A percentile compares a stretch with the other conserved stretches of the same genome.
phyloP scores from a whole-genome alignment of 2,329 filamentous ascomycete genomes.

The Fusarium sacchari region DNA sequence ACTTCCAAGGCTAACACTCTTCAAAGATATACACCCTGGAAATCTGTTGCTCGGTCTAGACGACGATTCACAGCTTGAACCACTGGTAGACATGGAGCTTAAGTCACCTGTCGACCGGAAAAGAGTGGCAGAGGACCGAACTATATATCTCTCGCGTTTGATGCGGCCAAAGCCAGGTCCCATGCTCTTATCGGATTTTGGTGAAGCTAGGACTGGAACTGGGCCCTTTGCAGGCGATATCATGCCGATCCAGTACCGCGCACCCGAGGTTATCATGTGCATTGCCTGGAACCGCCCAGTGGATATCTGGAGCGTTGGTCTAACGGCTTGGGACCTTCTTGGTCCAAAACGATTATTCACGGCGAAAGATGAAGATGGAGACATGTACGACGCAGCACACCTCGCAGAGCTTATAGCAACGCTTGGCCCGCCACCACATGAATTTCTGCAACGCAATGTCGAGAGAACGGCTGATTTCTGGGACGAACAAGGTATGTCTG shows the following conservation, averaged over 20 bases:
- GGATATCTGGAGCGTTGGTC: conserved; percentile 46
- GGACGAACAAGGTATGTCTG: conserved; percentile 28
- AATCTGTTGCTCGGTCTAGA: conserved; percentile 40
- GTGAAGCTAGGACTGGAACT: conserved; percentile 39
- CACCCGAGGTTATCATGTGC: conserved; percentile 39
- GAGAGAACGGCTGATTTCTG: conserved; percentile 34
- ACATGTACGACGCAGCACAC: conserved; percentile 36
- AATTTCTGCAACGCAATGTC: conserved; percentile 22
- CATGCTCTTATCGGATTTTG: conserved; percentile 45
- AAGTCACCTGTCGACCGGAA: conserved; percentile 38
- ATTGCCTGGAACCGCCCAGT: conserved; percentile 42
- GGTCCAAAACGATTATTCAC: conserved; percentile 32
- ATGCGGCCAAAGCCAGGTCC: conserved; percentile 40
- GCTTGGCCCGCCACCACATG: conserved; percentile 33
- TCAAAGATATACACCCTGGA: conserved; percentile 41
- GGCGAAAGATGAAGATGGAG: conserved; percentile 30
- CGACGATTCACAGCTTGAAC: conserved; percentile 35
- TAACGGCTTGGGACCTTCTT: conserved; percentile 43
- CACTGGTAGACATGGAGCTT: conserved; percentile 38
- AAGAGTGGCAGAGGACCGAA: conserved; percentile 7
- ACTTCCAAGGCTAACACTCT: not conserved
- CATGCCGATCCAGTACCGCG: conserved; percentile 42
- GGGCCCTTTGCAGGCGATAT: conserved; percentile 45
- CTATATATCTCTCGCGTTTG: conserved; percentile 43
- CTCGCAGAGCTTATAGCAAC: conserved; percentile 41